Base-by-base conservation (phyloP, 148 eudicot species). In the Silene conica region DNA sequence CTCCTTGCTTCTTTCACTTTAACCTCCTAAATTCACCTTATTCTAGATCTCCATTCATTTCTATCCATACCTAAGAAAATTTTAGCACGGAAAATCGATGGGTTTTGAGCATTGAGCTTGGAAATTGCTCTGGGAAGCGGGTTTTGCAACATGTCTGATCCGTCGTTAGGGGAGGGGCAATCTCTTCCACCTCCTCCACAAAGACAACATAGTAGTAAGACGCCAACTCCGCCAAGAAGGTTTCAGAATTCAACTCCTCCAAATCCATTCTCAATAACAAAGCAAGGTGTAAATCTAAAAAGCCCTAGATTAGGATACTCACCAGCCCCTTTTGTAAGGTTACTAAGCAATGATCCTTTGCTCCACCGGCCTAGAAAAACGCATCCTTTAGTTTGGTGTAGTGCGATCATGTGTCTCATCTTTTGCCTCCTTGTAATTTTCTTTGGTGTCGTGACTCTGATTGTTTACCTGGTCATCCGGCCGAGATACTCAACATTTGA, bases 371-470 rank as follows among this genome's bases (percentile, higher is more conserved):
- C 89, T 63, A 83, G 87, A 8, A 79, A 76, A 12, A 95, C 99
- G 0, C 91, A 92, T 74, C 96, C 92, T 0, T n/a, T 82, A 6
- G 78, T 89, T 9, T 95, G 99, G 99, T 90, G 80, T 62, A 75
- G 78, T 9, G 96, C 99, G 1, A 80, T 95, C 74, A 43, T 90
- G 16, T 92, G 96, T 54, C 78, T 95, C 6, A 38, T 87, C 3
- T 87, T 92, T 19, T 85, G 87, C 81, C 84, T 95, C 62, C 79
- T 87, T 23, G 76, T 95, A 10, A 92, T 95, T 75, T 63, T 90
- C 69, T 81, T 85, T 4, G 99, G 94, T 4, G 56, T 92, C 52
- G 82, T 80, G 14, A 92, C 92, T 46, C 59, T 95, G 34, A 73
- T 89, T 31, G 62, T 90, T n/a, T 90, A 78, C 64, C 85, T 92